A percentile compares a stretch with the other conserved stretches of the same genome.
Evolutionary conservation across 2,329 filamentous ascomycete genomes (phyloP).

Genomic region (Fusarium armeniacum): DNA sequence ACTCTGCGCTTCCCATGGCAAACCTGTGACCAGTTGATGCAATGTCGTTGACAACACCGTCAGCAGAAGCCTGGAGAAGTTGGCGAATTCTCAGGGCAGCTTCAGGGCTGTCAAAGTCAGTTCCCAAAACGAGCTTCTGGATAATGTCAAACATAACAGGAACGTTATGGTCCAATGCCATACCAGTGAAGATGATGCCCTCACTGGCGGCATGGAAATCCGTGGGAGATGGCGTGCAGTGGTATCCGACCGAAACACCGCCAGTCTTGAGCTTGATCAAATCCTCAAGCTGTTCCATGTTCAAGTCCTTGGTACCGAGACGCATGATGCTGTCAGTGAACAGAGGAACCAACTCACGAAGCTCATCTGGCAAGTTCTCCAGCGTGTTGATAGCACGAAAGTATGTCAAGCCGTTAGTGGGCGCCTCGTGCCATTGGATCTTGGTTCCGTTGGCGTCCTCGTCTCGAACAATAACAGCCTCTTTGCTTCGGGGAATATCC

Average conservation of each 20-base stretch:
- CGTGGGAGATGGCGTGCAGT: conserved; percentile 82
- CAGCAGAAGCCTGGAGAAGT: conserved; percentile 86
- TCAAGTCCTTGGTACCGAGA: conserved; percentile 86
- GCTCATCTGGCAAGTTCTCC: conserved; percentile 83
- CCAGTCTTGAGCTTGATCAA: conserved; percentile 96
- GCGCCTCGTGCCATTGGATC: conserved; percentile 91
- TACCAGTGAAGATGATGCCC: conserved; percentile 86
- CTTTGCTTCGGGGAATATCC: conserved; percentile 86
- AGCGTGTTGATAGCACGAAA: conserved; percentile 90
- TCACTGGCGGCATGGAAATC: conserved; percentile 80
- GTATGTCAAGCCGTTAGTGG: conserved; percentile 96
- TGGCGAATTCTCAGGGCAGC: conserved; percentile 87
- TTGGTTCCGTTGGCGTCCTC: conserved; percentile 75
- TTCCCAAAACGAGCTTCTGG: conserved; percentile 83
- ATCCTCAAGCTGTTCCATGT: conserved; percentile 96
- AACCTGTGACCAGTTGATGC: conserved; percentile 91
- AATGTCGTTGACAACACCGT: conserved; percentile 91
- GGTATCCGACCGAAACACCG: conserved; percentile 86
- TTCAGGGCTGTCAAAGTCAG: conserved; percentile 87
- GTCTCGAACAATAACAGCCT: conserved; percentile 71
- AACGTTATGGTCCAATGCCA: conserved; percentile 90
- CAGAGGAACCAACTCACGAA: conserved; percentile 86
- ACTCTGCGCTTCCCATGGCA: conserved; percentile 86
- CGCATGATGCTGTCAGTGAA: conserved; percentile 96
- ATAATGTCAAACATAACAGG: conserved; percentile 92